phyloP scores from a whole-genome alignment of 371 early-diverging fungal species.

The Apophysomyces trapeziformis region DNA sequence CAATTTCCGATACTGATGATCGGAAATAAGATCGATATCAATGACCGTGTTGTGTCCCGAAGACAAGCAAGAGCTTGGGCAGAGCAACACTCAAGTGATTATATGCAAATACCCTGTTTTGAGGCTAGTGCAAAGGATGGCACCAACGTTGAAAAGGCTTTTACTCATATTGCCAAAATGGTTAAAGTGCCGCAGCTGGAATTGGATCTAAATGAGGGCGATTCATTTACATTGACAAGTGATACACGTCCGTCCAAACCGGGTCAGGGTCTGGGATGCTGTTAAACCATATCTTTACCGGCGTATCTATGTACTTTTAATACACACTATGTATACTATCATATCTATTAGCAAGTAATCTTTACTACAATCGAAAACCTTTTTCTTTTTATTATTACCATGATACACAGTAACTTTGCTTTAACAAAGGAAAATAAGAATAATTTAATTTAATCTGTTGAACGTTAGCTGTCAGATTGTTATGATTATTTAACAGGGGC shows the following conservation, averaged over 20 bases:
- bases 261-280: slow-evolving; percentile 1
- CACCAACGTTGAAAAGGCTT: slow-evolving; percentile 4
- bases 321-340: slow-evolving; percentile 3
- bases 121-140: slow-evolving; percentile 94
- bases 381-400: too few relatives aligned
- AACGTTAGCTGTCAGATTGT: neutral
- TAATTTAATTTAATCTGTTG: too few relatives aligned
- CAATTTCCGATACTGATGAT: slow-evolving; percentile 32
- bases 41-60: slow-evolving; percentile 8
- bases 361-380: neutral
- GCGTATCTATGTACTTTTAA: neutral
- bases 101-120: slow-evolving; percentile 30
- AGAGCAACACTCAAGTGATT: slow-evolving; percentile 40
- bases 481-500: slow-evolving; percentile 23
- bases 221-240: slow-evolving; percentile 19
- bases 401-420: too few relatives aligned
- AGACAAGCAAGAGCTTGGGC: slow-evolving; percentile 60
- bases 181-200: slow-evolving; percentile 58
- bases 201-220: slow-evolving; percentile 48
- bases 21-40: slow-evolving; percentile 23
- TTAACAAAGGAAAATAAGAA: too few relatives aligned
- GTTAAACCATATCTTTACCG: neutral
- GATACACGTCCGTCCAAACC: slow-evolving; percentile 3
- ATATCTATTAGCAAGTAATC: neutral
- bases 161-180: slow-evolving; percentile 69